Conservation (phyloP, 495 filamentous ascomycete genomes). For the Polyplosphaeria fusca region DNA sequence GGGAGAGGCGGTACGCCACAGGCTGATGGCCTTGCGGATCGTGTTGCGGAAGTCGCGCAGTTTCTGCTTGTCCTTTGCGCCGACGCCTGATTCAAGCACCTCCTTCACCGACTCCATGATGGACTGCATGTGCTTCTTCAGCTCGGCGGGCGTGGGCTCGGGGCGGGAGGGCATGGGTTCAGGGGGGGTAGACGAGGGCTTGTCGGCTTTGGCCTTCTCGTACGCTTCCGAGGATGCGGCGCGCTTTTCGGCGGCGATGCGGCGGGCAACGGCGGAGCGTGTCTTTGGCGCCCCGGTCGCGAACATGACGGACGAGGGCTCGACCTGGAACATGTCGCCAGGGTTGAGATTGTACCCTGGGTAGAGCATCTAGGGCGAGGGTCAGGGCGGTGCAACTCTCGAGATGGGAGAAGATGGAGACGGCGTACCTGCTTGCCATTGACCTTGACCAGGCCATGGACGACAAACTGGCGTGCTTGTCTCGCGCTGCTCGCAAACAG, state of each 20-base stretch:
- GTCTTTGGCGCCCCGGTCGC: constrained; percentile 76
- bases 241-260: constrained; percentile 5
- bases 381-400: no score
- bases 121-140: constrained; percentile 23
- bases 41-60: constrained; percentile 23
- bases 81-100: constrained; percentile 36
- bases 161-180: constrained; percentile 30
- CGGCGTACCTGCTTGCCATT: constrained; percentile 97
- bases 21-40: constrained; percentile 54
- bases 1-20: constrained; percentile 43
- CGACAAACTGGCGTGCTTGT: constrained; percentile 90
- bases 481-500: constrained; percentile 92
- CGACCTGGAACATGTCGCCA: constrained; percentile 95
- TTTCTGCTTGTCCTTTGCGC: constrained; percentile 32
- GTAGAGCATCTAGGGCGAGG: constrained; percentile 91
- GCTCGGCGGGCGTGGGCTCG: constrained; percentile 36
- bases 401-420: no score
- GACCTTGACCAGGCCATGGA: constrained; percentile 89
- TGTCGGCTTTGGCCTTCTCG: constrained; percentile 34
- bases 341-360: constrained; percentile 95
- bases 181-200: constrained; percentile 45
- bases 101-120: constrained; percentile 25
- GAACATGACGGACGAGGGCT: constrained; percentile 78
- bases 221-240: constrained; percentile 6
- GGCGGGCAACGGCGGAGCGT: constrained; percentile 41